phyloP scores from a whole-genome alignment of 2,329 filamentous ascomycete species.

The Reticulascus tulasneorum region DNA sequence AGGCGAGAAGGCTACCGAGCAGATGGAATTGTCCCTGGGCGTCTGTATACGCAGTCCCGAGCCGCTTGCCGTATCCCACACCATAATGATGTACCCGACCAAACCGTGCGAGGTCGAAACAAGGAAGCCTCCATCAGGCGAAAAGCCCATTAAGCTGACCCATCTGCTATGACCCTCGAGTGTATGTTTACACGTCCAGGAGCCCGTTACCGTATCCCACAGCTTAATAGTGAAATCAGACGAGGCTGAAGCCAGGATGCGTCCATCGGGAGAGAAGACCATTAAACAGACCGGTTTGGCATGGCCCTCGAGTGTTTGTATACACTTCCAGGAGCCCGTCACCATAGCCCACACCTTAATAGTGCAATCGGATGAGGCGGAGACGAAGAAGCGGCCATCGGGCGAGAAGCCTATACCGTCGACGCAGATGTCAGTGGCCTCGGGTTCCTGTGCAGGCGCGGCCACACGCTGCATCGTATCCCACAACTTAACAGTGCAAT shows the following conservation, averaged over 20 bases:
- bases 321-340: no score
- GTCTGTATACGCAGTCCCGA: not conserved
- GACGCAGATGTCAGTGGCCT: no score
- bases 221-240: not conserved
- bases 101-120: not conserved
- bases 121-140: not conserved
- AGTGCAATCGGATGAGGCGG: no score
- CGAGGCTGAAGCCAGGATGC: slow-evolving; percentile 3
- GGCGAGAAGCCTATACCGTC: no score
- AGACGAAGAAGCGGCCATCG: no score
- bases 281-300: not conserved
- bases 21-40: not conserved
- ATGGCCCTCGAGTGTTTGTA: not conserved
- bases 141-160: no score
- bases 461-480: no score
- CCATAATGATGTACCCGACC: not conserved
- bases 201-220: no score
- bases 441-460: no score
- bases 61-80: not conserved
- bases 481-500: not conserved
- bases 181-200: no score
- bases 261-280: slow-evolving; percentile 3
- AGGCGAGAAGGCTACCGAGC: not conserved
- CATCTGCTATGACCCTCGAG: no score
- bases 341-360: no score